phyloP scores from a whole-genome alignment of 345 rosid genomes.

The Citrus trifoliata region DNA sequence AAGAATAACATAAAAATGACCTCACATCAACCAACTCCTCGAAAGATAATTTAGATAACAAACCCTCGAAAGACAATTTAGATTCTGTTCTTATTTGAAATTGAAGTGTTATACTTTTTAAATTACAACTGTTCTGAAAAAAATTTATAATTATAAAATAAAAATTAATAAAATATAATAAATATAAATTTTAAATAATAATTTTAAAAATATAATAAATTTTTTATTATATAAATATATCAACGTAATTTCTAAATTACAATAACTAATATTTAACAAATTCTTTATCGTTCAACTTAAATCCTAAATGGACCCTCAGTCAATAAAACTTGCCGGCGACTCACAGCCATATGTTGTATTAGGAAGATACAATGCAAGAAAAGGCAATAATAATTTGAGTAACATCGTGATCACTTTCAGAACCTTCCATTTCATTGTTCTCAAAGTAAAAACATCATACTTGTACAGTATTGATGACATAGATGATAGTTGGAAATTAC shows the following conservation, averaged over 20 bases:
- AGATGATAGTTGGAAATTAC: neutral
- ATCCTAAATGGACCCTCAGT: too few relatives aligned
- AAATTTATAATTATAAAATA: too few relatives aligned
- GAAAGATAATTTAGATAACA: neutral
- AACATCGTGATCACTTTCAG: neutral
- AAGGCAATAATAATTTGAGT: neutral
- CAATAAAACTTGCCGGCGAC: neutral
- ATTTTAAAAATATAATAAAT: too few relatives aligned
- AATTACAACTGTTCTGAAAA: accelerated
- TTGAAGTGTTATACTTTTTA: too few relatives aligned
- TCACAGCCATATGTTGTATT: neutral
- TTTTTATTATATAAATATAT: too few relatives aligned
- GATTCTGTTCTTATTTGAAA: accelerated
- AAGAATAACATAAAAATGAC: neutral
- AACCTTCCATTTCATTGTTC: neutral
- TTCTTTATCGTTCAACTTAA: too few relatives aligned
- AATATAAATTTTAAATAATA: too few relatives aligned
- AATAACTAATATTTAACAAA: too few relatives aligned
- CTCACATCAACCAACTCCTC: neutral
- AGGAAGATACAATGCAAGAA: neutral
- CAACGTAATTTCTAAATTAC: too few relatives aligned
- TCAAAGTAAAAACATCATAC: neutral
- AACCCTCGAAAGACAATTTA: neutral
- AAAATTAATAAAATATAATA: too few relatives aligned
- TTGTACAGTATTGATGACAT: neutral